phyloP scores from a whole-genome alignment of 148 eudicot species.

The Chenopodium suecicum region DNA sequence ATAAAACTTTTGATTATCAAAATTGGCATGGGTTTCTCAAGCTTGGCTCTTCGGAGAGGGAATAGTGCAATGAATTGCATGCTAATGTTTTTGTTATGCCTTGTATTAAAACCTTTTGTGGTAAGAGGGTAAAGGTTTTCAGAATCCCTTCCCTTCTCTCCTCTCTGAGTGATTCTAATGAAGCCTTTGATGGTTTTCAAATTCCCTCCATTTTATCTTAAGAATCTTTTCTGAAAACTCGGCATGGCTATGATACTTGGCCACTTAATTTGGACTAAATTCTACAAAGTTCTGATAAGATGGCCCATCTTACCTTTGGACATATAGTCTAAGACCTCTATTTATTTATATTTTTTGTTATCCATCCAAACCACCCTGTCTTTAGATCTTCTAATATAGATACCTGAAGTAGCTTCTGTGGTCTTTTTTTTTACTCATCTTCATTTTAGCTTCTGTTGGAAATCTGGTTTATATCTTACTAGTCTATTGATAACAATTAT shows the following conservation, averaged over 20 bases:
- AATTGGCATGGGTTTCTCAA: neutral
- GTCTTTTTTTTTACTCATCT: neutral
- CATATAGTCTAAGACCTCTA: no score
- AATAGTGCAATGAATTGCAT: neutral
- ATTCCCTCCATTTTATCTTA: neutral
- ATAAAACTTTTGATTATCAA: no score
- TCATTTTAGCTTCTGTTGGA: neutral
- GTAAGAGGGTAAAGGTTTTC: neutral
- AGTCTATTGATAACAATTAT: neutral
- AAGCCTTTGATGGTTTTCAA: neutral
- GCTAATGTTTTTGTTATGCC: neutral
- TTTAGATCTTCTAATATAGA: no score
- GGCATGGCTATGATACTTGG: no score
- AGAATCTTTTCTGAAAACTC: no score
- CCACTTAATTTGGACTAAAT: no score
- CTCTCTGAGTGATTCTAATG: neutral
- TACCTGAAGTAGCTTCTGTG: neutral
- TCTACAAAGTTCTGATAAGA: no score
- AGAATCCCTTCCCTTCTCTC: neutral
- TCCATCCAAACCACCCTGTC: no score
- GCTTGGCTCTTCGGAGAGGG: neutral
- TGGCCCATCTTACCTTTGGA: no score
- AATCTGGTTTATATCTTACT: neutral
- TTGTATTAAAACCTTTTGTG: neutral
- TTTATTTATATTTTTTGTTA: no score